Base-by-base conservation (phyloP, 345 rosid species). In the Geranium brycei region DNA sequence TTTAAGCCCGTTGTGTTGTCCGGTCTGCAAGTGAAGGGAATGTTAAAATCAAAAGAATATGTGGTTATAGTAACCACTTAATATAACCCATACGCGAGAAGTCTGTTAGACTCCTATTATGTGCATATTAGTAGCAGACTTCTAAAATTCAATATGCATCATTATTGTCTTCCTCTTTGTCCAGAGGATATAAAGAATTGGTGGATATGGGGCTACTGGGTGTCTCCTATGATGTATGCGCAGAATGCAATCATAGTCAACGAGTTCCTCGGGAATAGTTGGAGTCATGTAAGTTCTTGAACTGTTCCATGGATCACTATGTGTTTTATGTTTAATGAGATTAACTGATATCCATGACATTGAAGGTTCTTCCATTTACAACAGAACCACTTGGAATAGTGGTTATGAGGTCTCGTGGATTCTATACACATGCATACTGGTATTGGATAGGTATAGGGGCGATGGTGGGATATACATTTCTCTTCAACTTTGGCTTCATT, bases 171-270 rank as follows among this genome's bases (percentile, higher is more conserved):
- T 23, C 2, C 28, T 23, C 28, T 23, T 23, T 23, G 59, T 30
- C 56, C 81, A 86, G 91, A 77, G 56, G 62, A 81, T 28, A 65
- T 86, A n/a, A 79, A 76, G 65, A 69, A 77, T 63, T 86, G 91
- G 87, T 81, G 84, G 88, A 69, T 69, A 58, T 83, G 86, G 91
- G 88, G 75, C 62, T 83, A 71, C 70, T 86, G 87, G 85, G 0
- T 62, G 14, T 85, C 91, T 14, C 86, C 88, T 19, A 5, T 85
- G 77, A 83, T 80, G 86, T 85, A 86, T 56, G 85, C 72, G 14
- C 88, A 83, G 68, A 86, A 77, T 62, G 86, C 88, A 5, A 73
- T 86, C 0, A 68, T 68, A 4, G 67, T 61, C 30, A 83, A 83
- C 23, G 91, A 83, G 74, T 77, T 81, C 71, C 75, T 80, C 14